Evolutionary conservation across 2,329 filamentous ascomycete genomes (phyloP).

Genomic region (Monosporascus sp.): DNA sequence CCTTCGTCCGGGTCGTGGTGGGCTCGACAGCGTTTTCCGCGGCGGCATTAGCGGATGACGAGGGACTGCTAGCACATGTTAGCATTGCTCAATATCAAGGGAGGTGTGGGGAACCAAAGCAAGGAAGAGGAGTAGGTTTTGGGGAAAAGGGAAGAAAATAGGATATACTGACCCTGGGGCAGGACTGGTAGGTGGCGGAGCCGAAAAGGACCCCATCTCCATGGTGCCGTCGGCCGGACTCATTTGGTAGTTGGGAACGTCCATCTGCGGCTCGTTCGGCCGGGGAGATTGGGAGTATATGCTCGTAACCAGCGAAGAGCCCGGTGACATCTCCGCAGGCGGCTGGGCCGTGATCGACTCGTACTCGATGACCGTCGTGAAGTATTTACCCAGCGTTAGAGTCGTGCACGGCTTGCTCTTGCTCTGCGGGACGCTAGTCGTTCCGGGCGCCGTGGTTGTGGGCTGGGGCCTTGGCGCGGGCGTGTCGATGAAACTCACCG

Average conservation of each 20-base stretch:
- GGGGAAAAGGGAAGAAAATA: neutral
- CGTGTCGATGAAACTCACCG: slow-evolving; percentile 21
- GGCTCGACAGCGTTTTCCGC: neutral
- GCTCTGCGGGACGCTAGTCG: slow-evolving; percentile 4
- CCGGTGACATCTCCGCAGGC: slow-evolving; percentile 12
- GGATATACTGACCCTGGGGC: slow-evolving; percentile 15
- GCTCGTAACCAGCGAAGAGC: slow-evolving; percentile 7
- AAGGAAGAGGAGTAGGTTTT: neutral
- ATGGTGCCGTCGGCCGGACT: slow-evolving; percentile 16
- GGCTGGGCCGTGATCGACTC: slow-evolving; percentile 14
- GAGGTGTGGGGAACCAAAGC: neutral
- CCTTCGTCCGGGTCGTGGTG: slow-evolving; percentile 12
- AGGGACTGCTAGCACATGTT: neutral
- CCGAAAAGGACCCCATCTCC: slow-evolving; percentile 6
- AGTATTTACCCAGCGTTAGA: slow-evolving; percentile 20
- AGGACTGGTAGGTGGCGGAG: slow-evolving; percentile 3
- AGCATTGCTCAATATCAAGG: neutral
- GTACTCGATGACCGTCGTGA: slow-evolving; percentile 22
- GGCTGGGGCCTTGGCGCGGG: slow-evolving; percentile 12
- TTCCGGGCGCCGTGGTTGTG: slow-evolving; percentile 5
- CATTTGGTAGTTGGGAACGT: slow-evolving; percentile 23
- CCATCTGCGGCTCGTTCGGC: slow-evolving; percentile 3
- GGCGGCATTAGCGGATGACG: neutral
- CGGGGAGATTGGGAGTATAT: slow-evolving; percentile 10
- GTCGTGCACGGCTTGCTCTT: slow-evolving; percentile 17